A percentile compares a stretch with the other conserved stretches of the same genome.
These are phyloP conservation scores for Cyberlindnera mycetangii DNA, from an alignment of 805 yeast species.

Conservation along the genomic window DNA sequence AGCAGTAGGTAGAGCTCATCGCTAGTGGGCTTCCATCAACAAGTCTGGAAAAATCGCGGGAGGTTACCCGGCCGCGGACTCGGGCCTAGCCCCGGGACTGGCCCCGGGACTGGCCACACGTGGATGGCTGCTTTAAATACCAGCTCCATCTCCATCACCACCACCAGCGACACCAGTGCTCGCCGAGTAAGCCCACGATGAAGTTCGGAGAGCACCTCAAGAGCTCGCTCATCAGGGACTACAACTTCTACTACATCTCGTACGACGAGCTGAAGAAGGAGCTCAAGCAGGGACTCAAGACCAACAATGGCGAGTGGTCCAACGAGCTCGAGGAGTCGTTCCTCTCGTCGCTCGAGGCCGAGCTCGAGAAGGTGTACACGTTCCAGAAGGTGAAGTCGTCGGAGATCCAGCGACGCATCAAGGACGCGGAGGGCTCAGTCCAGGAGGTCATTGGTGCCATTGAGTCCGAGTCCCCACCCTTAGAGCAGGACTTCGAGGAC, in stretches of 20 bases:
- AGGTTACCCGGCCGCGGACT: not conserved
- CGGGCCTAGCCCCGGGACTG: not conserved
- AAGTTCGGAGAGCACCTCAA: constrained; percentile 94
- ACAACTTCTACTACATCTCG: constrained; percentile 84
- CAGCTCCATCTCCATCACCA: too few species aligned
- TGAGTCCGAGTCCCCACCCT: constrained; percentile 45
- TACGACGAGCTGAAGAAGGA: constrained; percentile 88
- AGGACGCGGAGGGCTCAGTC: constrained; percentile 74
- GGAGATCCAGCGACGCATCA: constrained; percentile 82
- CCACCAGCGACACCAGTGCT: too few species aligned
- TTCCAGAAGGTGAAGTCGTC: constrained; percentile 86
- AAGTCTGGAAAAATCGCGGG: not conserved
- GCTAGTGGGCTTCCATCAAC: too few species aligned
- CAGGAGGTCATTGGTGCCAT: constrained; percentile 59
- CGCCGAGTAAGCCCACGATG: constrained; percentile 45
- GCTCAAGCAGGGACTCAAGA: constrained; percentile 64
- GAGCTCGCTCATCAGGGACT: constrained; percentile 85
- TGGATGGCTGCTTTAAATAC: constrained; percentile 1
- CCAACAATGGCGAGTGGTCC: constrained; percentile 62
- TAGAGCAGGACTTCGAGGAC: constrained; percentile 67
- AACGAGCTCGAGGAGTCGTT: constrained; percentile 80
- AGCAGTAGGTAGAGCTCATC: not conserved
- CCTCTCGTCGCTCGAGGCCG: constrained; percentile 66
- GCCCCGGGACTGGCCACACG: constrained; percentile 2
- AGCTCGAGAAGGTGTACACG: constrained; percentile 88